Evolutionary conservation across 768 basidiomycete species (phyloP).

Genomic region (Phanerochaete carnosa): DNA sequence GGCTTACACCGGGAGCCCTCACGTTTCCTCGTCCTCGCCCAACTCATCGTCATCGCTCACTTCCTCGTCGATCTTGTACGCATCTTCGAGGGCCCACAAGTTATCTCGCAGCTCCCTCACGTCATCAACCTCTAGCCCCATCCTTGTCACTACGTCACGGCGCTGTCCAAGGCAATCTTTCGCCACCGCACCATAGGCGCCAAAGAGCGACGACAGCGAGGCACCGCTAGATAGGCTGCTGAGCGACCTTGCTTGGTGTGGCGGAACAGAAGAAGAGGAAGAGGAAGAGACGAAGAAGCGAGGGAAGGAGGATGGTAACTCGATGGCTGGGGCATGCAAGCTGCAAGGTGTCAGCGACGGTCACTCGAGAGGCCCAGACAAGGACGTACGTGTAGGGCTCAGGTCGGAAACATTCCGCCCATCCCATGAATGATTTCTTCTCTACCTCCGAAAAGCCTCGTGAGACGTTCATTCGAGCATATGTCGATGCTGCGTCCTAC

Average conservation of each 20-base stretch:
- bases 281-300: conserved; percentile 37
- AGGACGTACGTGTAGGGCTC: conserved; percentile 37
- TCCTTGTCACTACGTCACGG: conserved; percentile 29
- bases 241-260: not conserved
- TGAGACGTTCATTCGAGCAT: conserved; percentile 50
- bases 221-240: conserved; percentile 38
- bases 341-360: conserved; percentile 25
- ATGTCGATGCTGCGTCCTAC: conserved; percentile 19
- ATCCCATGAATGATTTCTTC: conserved; percentile 35
- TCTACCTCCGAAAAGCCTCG: conserved; percentile 50
- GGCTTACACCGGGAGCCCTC: too few relatives aligned
- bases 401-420: conserved; percentile 32
- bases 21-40: conserved; percentile 15
- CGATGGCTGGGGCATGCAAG: conserved; percentile 48
- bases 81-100: conserved; percentile 58
- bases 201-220: conserved; percentile 39
- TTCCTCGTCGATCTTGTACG: conserved; percentile 31
- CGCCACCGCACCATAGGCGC: conserved; percentile 48
- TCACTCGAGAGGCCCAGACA: not conserved
- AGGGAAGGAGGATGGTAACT: conserved; percentile 61
- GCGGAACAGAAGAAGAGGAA: conserved; percentile 8
- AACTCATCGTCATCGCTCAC: conserved; percentile 19
- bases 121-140: conserved; percentile 51
- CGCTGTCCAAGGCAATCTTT: conserved; percentile 41
- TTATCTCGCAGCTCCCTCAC: conserved; percentile 52